Percentiles rank a stretch among this genome's conserved stretches.
Evolutionary conservation across 805 yeast genomes (phyloP).

Genomic region (Cyberlindnera meyerae): DNA sequence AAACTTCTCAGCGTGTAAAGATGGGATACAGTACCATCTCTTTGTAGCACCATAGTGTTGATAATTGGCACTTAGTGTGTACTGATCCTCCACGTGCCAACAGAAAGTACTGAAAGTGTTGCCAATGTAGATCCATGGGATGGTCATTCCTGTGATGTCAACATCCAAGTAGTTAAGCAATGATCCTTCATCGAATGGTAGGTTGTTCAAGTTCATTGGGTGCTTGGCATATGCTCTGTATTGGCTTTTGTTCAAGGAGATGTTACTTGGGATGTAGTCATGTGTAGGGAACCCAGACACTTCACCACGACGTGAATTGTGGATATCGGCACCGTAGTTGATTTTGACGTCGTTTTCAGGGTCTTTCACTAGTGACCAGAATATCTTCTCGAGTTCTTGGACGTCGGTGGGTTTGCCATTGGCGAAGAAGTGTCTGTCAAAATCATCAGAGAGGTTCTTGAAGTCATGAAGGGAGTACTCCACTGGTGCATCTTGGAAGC

Average conservation of each 20-base stretch:
- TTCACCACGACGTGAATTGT: slow-evolving; percentile 57
- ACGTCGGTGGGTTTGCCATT: slow-evolving; percentile 30
- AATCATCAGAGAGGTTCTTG: slow-evolving; percentile 46
- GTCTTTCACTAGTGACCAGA: slow-evolving; percentile 55
- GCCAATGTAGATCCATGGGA: slow-evolving; percentile 94
- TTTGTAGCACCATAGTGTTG: slow-evolving; percentile 88
- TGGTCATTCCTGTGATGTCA: slow-evolving; percentile 85
- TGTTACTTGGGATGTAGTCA: slow-evolving; percentile 27
- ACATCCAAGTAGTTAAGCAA: slow-evolving; percentile 59
- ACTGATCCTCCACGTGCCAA: slow-evolving; percentile 97
- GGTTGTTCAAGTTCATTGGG: slow-evolving; percentile 70
- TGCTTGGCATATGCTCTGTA: slow-evolving; percentile 43
- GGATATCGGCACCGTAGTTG: slow-evolving; percentile 83
- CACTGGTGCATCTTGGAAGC: slow-evolving; percentile 66
- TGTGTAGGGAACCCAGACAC: slow-evolving; percentile 71
- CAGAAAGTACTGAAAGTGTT: slow-evolving; percentile 88
- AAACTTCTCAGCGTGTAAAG: slow-evolving; percentile 54
- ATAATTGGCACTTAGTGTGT: slow-evolving; percentile 84
- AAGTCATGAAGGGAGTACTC: slow-evolving; percentile 58
- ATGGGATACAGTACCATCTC: slow-evolving; percentile 92
- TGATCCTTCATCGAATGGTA: slow-evolving; percentile 69
- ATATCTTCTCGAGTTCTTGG: slow-evolving; percentile 51
- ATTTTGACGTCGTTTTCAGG: slow-evolving; percentile 51
- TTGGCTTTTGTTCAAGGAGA: slow-evolving; percentile 15
- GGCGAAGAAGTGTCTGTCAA: slow-evolving; percentile 37